Evolutionary conservation across 2,329 filamentous ascomycete species (phyloP), one percentile per base, ranked within the genome.

Genomic region (Stachybotrys elegans): DNA sequence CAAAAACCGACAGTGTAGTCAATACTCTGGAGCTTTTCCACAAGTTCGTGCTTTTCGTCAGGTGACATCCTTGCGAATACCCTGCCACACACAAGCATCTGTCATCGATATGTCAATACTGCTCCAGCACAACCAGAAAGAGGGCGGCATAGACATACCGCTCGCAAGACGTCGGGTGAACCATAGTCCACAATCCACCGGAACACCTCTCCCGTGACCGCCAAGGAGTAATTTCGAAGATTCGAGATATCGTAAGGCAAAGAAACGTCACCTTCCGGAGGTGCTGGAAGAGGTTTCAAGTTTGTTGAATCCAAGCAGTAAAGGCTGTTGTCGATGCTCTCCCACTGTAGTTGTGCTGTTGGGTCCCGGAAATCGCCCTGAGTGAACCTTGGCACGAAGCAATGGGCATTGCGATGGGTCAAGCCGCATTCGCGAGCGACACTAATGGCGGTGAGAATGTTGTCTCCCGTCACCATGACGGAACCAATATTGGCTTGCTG

Each of bases 61-160:
- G 93, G 94, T 2, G 92, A 97, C 93, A 98, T 98, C 54, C 93
- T 86, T 4, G 93, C 94, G 65, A 95, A 98, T 2, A 98, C 89
- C 64, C 93, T 92, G 21, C 92, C 91, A 43, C 79, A 80, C 27
- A 95, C 84, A 43, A 98, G 86, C 83, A 97, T 92, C 74, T 93
- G 62, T n/a, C 12, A 29, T 13, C 14, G 9, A 21, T 46, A 25
- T n/a, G n/a, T n/a, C n/a, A n/a, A n/a, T n/a, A n/a, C n/a, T n/a
- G n/a, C n/a, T n/a, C 4, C 34, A 40, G 34, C 13, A 36, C 6
- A 36, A 20, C 12, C 13, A 19, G 6, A 19, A 4, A 13, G 6
- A 29, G 3, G 6, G 1, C 9, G 1, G 11, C 19, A n/a, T 22
- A 20, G 39, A 69, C 73, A 49, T 55, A 86, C 83, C 53, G 79